Evolutionary conservation across 805 yeast species (phyloP).

Genomic region (Isabelozyma pseudorhagii): DNA sequence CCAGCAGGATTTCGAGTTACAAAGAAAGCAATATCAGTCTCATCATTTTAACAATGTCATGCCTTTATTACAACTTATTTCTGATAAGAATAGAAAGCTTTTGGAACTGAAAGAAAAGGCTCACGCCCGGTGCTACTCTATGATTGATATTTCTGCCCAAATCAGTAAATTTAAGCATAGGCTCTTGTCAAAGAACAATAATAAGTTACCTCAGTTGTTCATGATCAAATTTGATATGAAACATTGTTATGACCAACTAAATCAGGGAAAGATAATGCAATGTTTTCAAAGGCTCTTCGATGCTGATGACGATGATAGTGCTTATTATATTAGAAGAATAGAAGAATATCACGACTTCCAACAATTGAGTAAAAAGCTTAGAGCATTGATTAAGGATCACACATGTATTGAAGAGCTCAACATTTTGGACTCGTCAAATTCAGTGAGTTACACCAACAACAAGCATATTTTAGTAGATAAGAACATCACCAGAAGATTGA

Average conservation of each 20-base stretch:
- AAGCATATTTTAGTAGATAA: constrained; percentile 10
- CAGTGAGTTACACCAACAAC: constrained; percentile 1
- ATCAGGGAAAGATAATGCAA: constrained; percentile 40
- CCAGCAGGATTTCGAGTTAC: not conserved
- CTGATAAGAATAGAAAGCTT: not conserved
- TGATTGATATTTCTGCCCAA: constrained; percentile 40
- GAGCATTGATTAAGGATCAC: constrained; percentile 10
- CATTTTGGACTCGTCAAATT: constrained; percentile 4
- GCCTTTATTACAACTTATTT: not conserved
- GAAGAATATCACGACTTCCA: constrained; percentile 7
- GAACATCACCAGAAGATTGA: constrained; percentile 31
- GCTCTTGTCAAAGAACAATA: constrained; percentile 5
- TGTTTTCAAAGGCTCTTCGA: constrained; percentile 29
- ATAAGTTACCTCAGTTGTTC: constrained; percentile 35
- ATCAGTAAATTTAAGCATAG: constrained; percentile 35
- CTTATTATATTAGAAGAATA: constrained; percentile 17
- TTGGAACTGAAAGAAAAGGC: constrained; percentile 5
- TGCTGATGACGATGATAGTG: constrained; percentile 11
- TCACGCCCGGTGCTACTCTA: constrained; percentile 36
- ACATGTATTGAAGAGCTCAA: constrained; percentile 11
- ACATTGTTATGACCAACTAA: constrained; percentile 73
- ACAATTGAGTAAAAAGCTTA: constrained; percentile 5
- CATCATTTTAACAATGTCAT: not conserved
- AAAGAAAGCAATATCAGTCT: not conserved
- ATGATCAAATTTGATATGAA: constrained; percentile 72